Percentiles rank a stretch among this genome's conserved stretches.
Evolutionary conservation across 2,329 filamentous ascomycete genomes (phyloP).

Genomic region (Diaporthe humulicola): DNA sequence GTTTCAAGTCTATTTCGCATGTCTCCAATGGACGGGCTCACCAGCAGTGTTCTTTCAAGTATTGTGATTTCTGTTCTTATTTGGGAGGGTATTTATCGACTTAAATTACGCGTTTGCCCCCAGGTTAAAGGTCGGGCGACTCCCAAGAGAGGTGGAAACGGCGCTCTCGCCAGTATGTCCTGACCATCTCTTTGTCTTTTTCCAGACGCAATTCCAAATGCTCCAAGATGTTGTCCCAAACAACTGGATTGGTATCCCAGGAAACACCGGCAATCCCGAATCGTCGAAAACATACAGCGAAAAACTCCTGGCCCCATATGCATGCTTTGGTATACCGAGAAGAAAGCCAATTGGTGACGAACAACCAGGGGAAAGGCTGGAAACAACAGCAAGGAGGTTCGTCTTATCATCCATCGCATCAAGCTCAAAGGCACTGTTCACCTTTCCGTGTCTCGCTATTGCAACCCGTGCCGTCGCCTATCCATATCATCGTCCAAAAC

Average conservation of each 20-base stretch:
- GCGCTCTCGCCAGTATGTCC: constrained; percentile 30
- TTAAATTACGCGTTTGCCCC: constrained; percentile 30
- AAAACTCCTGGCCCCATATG: constrained; percentile 38
- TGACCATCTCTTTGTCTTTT: constrained; percentile 20
- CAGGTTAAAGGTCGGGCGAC: constrained; percentile 29
- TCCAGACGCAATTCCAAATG: constrained; percentile 8
- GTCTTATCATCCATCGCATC: constrained; percentile 34
- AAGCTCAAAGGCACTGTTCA: constrained; percentile 32
- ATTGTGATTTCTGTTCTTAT: constrained; percentile 24
- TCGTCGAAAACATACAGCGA: constrained; percentile 10
- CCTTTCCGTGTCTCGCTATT: constrained; percentile 13
- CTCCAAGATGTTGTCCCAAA: constrained; percentile 18
- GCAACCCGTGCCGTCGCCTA: constrained; percentile 3
- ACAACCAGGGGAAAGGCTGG: constrained; percentile 11
- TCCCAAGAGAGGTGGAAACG: constrained; percentile 20
- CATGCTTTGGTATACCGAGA: constrained; percentile 39
- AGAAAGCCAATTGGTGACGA: constrained; percentile 28
- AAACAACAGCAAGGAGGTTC: constrained; percentile 24
- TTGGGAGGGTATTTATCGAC: constrained; percentile 31
- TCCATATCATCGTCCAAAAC: constrained; percentile 26
- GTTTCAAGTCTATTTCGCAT: constrained; percentile 14
- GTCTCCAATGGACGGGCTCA: constrained; percentile 27
- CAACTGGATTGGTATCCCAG: constrained; percentile 33
- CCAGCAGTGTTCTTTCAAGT: background rate
- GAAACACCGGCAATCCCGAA: constrained; percentile 4